Evolutionary conservation across 2,329 filamentous ascomycete species (phyloP), one percentile per base, ranked within the genome.

Genomic region (Elsinoe australis): DNA sequence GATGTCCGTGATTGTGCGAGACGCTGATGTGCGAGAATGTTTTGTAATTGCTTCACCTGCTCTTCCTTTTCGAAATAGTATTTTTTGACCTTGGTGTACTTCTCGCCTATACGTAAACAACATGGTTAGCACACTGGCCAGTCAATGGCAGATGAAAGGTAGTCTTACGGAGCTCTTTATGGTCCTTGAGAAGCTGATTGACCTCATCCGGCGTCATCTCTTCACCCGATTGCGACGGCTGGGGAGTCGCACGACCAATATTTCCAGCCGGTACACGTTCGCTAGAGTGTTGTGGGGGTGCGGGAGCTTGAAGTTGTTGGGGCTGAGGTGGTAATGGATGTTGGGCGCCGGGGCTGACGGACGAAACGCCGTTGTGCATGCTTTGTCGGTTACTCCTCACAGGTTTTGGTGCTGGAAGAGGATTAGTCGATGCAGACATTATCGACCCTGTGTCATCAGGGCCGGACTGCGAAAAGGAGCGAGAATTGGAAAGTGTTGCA

Each of bases 61-160:
- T 81, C 76, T 55, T 83, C 85, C 58, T 94, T 83, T 55, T 96
- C 92, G 64, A 96, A 96, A 64, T 95, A 98, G 59, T 95, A 85
- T 49, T 88, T 82, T 71, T 98, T 98, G 50, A 98, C 90, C 63
- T 95, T 95, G 65, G 94, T 94, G 65, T 98, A 98, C 70, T 98
- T 98, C 56, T 80, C 80, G 61, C 92, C 89, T 95, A 46, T 51
- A 51, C n/a, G n/a, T 36, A 21, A 22, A 32, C 18, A 14, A 34
- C 21, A 15, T 22, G 21, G 50, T 59, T 28, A 47, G 42, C 26
- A 21, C 19, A 26, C 22, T 15, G 33, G 15, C 24, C 32, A 4
- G 29, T 14, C 29, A 14, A 44, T 19, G 22, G 10, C 10, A 29
- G 6, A 10, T n/a, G 21, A 29, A 24, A 6, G 21, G 17, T 55